Evolutionary conservation across 805 yeast species (phyloP), one percentile per base, ranked within the genome.

Genomic region (Barnettozyma salicaria): DNA sequence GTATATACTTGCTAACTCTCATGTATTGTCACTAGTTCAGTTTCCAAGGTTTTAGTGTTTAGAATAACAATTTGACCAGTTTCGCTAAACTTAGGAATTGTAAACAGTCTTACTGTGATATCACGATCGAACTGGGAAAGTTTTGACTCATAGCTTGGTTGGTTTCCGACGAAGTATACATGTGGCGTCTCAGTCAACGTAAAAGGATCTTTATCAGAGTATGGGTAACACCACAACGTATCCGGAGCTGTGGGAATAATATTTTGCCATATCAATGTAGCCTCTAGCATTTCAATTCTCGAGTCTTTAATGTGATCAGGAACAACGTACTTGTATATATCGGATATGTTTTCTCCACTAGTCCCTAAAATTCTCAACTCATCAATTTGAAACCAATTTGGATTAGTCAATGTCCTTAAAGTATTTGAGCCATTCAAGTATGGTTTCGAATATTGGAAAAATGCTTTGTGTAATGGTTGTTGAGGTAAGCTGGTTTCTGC

Each of bases 161-260:
- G 96, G 54, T 89, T 90, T 0, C 96, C 97, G 4, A 76, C 86
- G 49, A 86, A 76, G 52, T 83, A 87, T 3, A 89, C 80, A 55
- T 87, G 89, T 1, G 97, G 97, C 13, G 84, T 75, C 50, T 84
- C 85, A 8, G 64, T 40, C n/a, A 92, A 63, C 2, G 78, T 65
- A 57, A 90, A 87, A 4, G 97, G 97, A 58, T 92, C 97, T 2
- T 55, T 50, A 19, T 76, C 74, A 9, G 72, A 70, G 51, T 70
- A 89, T 1, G 98, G 97, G 50, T 86, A 88, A 47, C 95, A 79
- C 70, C 89, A 82, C 29, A 92, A 61, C 0, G 98, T 92, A 53
- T 92, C 97, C 1, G 98, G 98, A 1, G 96, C 95, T 0, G 97
- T 88, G 3, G 98, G 98, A 1, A 85, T 78, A 18, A 85, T 66